Base-by-base conservation (phyloP, 306 rosid genomes). In the Castanea crenata region DNA sequence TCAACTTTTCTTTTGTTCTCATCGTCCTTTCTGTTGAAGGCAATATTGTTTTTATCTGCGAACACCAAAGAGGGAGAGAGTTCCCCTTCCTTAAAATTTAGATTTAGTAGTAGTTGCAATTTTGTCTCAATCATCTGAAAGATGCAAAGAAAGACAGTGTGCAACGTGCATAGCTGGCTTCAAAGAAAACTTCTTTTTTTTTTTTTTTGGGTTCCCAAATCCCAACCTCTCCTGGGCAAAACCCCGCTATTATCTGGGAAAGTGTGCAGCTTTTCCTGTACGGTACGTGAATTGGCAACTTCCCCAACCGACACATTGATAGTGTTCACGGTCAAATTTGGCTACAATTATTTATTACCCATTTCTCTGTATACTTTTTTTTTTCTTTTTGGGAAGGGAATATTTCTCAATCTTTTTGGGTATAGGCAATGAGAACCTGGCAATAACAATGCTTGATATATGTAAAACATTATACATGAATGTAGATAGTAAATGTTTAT, bases 221-320 rank as follows among this genome's bases (percentile, higher is more conserved):
- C 27, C 27, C 27, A 25, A 49, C 16, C 54, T 13, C 15, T 23
- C 72, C 20, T 35, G 72, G 52, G 52, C 51, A 46, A 67, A 27
- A 74, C 44, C 64, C 18, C 3, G 73, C 71, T 57, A 49, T 65
- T n/a, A 54, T 35, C 46, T 79, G 54, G 76, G 81, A 70, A 55
- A 62, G 51, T 44, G 73, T 76, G 79, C 81, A 65, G 65, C 75
- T 65, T 72, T 80, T 3, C 79, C 69, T 52, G 74, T 55, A 76
- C 78, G 83, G 87, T 72, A 83, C 78, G 59, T 32, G 72, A 84
- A 69, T 29, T 59, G 69, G 49, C 51, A 9, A 19, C 25, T 70
- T 21, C 73, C 27, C 27, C 32, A 21, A 70, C 61, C 5, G 78
- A 64, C 74, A 62, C 11, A 34, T 80, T 76, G 34, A 41, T 41